Evolutionary conservation across 257 asterid genomes (phyloP).

Genomic region (Solanum piurae): DNA sequence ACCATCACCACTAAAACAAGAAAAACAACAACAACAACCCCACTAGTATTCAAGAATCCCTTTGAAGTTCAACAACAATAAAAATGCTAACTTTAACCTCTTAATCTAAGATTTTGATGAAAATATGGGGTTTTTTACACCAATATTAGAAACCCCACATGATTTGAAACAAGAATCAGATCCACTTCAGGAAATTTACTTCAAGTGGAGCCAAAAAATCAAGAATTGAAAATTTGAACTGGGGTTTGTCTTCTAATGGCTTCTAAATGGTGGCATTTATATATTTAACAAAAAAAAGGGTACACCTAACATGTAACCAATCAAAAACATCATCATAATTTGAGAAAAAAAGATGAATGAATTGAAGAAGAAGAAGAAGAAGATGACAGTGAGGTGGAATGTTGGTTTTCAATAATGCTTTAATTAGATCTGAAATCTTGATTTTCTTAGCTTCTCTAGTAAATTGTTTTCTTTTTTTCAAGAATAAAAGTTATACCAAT

Average conservation of each 20-base stretch:
- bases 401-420: slow-evolving; percentile 35
- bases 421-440: slow-evolving; percentile 30
- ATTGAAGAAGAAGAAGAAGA: background rate
- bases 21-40: background rate
- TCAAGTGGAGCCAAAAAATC: slow-evolving; percentile 23
- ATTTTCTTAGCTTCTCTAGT: slow-evolving; percentile 12
- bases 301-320: slow-evolving; percentile 9
- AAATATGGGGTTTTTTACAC: slow-evolving; percentile 11
- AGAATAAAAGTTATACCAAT: slow-evolving; percentile 7
- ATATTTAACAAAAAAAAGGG: background rate
- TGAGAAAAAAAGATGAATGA: background rate
- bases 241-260: background rate
- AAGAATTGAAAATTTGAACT: slow-evolving; percentile 2
- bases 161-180: slow-evolving; percentile 36
- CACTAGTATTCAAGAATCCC: background rate
- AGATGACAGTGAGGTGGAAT: slow-evolving; percentile 35
- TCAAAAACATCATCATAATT: background rate
- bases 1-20: slow-evolving; percentile 12
- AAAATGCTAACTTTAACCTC: slow-evolving; percentile 3
- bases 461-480: background rate
- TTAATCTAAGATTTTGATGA: slow-evolving; percentile 1
- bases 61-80: background rate
- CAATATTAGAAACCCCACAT: slow-evolving; percentile 8
- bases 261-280: background rate
- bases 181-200: slow-evolving; percentile 28